These are phyloP conservation scores for Tolypocladium endophyticum DNA, from an alignment of 2,329 filamentous ascomycete genomes.

Conservation along the genomic window DNA sequence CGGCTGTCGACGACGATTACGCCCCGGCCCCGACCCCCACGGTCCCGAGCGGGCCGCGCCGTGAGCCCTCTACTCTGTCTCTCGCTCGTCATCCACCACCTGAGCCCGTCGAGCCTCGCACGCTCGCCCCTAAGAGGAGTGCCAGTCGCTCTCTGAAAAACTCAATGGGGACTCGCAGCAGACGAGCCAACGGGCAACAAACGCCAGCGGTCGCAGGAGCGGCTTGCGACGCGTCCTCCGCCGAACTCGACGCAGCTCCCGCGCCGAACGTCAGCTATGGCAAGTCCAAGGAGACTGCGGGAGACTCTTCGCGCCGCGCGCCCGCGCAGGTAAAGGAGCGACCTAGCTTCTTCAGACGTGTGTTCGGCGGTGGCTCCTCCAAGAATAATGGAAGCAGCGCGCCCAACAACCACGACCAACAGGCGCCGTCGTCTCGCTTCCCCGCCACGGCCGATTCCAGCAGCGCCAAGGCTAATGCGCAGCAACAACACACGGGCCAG, in stretches of 20 bases:
- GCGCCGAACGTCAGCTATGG: slow-evolving; percentile 49
- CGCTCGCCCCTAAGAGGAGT: slow-evolving; percentile 44
- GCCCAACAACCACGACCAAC: neutral
- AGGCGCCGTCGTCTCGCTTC: slow-evolving; percentile 2
- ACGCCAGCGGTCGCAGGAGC: slow-evolving; percentile 2
- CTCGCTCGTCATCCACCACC: slow-evolving; percentile 26
- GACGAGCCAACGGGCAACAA: slow-evolving; percentile 15
- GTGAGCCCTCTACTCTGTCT: slow-evolving; percentile 23
- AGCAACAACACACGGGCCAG: slow-evolving; percentile 1
- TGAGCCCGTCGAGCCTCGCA: slow-evolving; percentile 26
- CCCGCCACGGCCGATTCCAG: slow-evolving; percentile 19
- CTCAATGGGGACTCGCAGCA: slow-evolving; percentile 23
- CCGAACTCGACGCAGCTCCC: slow-evolving; percentile 42
- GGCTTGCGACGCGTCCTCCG: slow-evolving; percentile 16
- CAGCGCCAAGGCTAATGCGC: slow-evolving; percentile 30
- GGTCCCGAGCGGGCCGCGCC: slow-evolving; percentile 68
- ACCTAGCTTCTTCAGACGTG: slow-evolving; percentile 83
- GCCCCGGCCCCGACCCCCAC: slow-evolving; percentile 82
- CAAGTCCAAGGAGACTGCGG: slow-evolving; percentile 42
- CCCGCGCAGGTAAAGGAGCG: slow-evolving; percentile 50
- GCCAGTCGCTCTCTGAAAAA: slow-evolving; percentile 44
- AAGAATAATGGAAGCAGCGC: slow-evolving; percentile 30
- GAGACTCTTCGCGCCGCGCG: slow-evolving; percentile 29
- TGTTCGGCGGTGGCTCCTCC: slow-evolving; percentile 63
- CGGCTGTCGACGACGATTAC: slow-evolving; percentile 37